A percentile compares a stretch with the other conserved stretches of the same genome.
Conservation (phyloP, 352 stramenopile species). For the Detonula confervacea region DNA sequence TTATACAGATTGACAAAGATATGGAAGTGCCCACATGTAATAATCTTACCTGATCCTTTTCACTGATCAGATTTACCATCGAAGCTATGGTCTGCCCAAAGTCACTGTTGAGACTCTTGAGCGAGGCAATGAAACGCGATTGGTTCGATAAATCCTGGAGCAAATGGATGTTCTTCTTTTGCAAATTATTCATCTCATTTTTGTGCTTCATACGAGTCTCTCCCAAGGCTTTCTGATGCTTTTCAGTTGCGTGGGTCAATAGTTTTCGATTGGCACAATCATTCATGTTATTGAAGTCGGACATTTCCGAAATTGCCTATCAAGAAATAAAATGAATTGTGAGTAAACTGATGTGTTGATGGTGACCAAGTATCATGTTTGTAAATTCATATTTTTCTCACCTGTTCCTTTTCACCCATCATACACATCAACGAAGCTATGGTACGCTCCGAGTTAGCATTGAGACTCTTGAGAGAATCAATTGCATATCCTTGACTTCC, state of each 20-base stretch:
- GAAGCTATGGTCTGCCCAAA: background rate
- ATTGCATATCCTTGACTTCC: constrained; percentile 6
- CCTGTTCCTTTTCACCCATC: constrained; percentile 33
- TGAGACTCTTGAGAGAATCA: constrained; percentile 7
- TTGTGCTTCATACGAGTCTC: background rate
- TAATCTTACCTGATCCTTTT: constrained; percentile 15
- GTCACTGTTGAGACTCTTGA: background rate
- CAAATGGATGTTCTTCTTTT: background rate
- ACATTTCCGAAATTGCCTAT: constrained; percentile 18
- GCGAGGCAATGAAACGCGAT: no score
- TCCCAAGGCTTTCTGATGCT: background rate
- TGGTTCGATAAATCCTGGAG: background rate
- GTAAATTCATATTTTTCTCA: no score
- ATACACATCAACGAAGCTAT: constrained; percentile 23
- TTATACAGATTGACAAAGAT: background rate
- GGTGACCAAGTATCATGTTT: no score
- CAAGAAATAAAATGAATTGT: no score
- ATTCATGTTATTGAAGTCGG: constrained; percentile 14
- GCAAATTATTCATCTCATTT: background rate
- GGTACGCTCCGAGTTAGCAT: background rate
- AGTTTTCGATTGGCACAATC: constrained; percentile 19
- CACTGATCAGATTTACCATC: background rate
- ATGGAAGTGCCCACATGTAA: background rate
- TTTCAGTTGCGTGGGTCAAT: background rate
- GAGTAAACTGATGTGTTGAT: no score